phyloP scores from a whole-genome alignment of 2,329 filamentous ascomycete genomes.

The Myriosclerotinia curreyana region DNA sequence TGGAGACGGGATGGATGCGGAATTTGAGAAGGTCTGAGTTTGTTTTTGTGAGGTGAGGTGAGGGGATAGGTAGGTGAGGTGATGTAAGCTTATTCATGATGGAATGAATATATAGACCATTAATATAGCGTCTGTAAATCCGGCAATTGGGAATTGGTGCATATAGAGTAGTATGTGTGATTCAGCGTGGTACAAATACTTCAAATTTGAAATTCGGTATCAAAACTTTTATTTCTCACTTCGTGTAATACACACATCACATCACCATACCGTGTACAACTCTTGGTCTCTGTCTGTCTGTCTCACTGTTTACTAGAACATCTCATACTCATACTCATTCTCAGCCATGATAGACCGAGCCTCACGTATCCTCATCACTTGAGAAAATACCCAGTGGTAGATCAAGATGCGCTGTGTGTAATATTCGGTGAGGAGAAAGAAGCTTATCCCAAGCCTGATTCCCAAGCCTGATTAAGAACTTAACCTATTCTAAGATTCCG shows the following conservation, averaged over 20 bases:
- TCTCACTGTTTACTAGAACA: neutral
- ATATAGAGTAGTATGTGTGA: neutral
- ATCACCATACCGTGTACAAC: neutral
- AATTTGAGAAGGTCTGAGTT: neutral
- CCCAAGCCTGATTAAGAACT: too few relatives aligned
- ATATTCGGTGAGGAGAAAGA: neutral
- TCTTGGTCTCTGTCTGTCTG: conserved; percentile 9
- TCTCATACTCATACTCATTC: too few relatives aligned
- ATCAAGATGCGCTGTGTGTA: neutral
- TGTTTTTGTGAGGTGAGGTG: neutral
- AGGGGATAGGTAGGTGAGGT: neutral
- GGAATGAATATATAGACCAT: neutral
- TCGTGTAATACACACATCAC: neutral
- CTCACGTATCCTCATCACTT: too few relatives aligned
- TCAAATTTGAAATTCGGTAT: neutral
- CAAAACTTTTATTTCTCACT: neutral
- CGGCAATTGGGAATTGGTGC: neutral
- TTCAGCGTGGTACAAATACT: neutral
- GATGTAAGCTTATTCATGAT: conserved; percentile 2
- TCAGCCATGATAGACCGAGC: neutral
- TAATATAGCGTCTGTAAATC: neutral
- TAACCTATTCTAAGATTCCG: neutral
- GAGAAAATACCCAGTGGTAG: too few relatives aligned
- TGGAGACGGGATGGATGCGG: too few relatives aligned
- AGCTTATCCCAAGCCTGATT: neutral